Base-by-base conservation (phyloP, 2,329 filamentous ascomycete species). In the Stagonosporopsis tanaceti region DNA sequence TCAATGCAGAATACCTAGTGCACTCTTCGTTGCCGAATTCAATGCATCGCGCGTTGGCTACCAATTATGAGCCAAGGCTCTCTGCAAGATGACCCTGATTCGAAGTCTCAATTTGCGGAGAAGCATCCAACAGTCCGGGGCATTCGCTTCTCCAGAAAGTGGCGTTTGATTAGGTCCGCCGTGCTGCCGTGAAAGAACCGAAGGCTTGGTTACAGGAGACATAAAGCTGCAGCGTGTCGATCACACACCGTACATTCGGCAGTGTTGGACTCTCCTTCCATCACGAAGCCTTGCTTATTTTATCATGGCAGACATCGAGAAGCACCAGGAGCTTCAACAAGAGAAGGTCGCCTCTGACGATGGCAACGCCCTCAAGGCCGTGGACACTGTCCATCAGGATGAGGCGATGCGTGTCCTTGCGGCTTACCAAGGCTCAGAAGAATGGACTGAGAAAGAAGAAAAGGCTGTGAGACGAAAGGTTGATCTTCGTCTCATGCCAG, bases 381-480 rank as follows among this genome's bases (percentile, higher is more conserved):
- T 54, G 30, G 51, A 54, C 32, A 54, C 51, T 5, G 28, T 54
- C n/a, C 51, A 54, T 15, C 51, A 54, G 24, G 51, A 54, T 48
- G 51, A 54, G 44, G 51, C 51, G 6, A 54, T 54, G 51, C 51
- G 53, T 25, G 77, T 82, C 9, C 61, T 82, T 8, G 72, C 69
- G 27, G 65, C 60, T 17, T 82, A 81, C 53, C 53, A 66, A 4
- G 80, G 80, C 1, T 76, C 80, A 14, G 63, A 74, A 51, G 62
- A 65, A 3, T 84, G 81, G 81, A 76, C 75, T 0, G 67, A 76
- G 64, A 82, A 84, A 63, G 64, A 70, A 37, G 67, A 70, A 39
- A 66, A 61, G 11, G 52, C 53, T 25, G 32, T 70, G 35, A 54
- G 60, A 48, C 57, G 65, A 3, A 66, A 60, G 41, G 65, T 70